A percentile compares a stretch with the other conserved stretches of the same genome.
These are phyloP conservation scores for Entonaema liquescens DNA, from an alignment of 495 filamentous ascomycete genomes.

Conservation along the genomic window DNA sequence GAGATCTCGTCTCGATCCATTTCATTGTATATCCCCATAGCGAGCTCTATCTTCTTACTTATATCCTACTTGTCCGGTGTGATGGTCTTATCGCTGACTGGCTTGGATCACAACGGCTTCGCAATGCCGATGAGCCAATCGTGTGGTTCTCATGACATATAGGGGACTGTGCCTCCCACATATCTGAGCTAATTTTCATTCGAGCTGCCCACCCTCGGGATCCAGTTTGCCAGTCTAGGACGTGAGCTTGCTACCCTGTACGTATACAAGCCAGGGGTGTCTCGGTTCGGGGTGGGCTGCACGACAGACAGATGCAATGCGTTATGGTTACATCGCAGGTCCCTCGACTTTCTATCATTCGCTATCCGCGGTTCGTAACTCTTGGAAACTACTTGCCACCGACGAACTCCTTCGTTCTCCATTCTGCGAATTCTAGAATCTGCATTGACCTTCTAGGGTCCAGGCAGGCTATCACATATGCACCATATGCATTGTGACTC, in stretches of 20 bases:
- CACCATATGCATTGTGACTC: too few species aligned
- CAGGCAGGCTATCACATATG: neutral
- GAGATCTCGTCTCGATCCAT: too few species aligned
- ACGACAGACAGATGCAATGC: conserved; percentile 37
- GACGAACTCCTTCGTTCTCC: conserved; percentile 14
- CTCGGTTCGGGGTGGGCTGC: conserved; percentile 19
- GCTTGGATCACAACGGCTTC: conserved; percentile 14
- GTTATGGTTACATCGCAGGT: conserved; percentile 35
- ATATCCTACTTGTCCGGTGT: neutral
- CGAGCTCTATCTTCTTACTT: neutral
- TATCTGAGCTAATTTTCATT: conserved; percentile 41
- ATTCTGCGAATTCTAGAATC: conserved; percentile 21
- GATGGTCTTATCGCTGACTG: neutral
- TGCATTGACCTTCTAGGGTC: conserved; percentile 1
- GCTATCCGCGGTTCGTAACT: conserved; percentile 26
- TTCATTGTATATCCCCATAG: too few species aligned
- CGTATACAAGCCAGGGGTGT: conserved; percentile 1
- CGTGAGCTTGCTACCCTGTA: conserved; percentile 26
- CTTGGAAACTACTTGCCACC: conserved; percentile 19
- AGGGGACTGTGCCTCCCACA: neutral
- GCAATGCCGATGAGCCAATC: conserved; percentile 24
- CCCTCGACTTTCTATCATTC: conserved; percentile 24
- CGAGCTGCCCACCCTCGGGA: conserved; percentile 18
- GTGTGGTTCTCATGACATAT: neutral
- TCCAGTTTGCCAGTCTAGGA: conserved; percentile 23